Evolutionary conservation across 768 basidiomycete genomes (phyloP).

Genomic region (Cystobasidium ongulense): DNA sequence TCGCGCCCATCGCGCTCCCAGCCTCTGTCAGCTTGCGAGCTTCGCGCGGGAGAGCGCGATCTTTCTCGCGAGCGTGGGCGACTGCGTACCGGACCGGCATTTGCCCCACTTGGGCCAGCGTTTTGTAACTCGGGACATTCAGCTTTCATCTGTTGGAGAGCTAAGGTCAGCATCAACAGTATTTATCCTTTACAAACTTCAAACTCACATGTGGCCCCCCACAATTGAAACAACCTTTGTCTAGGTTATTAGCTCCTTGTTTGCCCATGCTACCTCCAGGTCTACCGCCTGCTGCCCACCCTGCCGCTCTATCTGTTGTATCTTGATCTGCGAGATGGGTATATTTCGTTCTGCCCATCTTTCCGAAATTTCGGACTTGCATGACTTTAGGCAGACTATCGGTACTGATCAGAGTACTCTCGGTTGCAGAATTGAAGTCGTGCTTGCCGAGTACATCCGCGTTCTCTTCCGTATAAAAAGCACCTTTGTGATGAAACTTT

Average conservation of each 20-base stretch:
- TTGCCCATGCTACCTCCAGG: constrained; percentile 46
- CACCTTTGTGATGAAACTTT: constrained; percentile 99
- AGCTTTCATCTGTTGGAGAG: constrained; percentile 23
- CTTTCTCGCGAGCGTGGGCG: not conserved
- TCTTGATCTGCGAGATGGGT: constrained; percentile 67
- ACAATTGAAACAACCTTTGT: constrained; percentile 76
- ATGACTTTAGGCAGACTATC: constrained; percentile 84
- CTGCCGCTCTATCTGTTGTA: constrained; percentile 37
- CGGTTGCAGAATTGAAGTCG: constrained; percentile 83
- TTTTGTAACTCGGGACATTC: constrained; percentile 28
- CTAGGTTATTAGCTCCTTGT: constrained; percentile 48
- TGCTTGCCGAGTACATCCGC: constrained; percentile 66
- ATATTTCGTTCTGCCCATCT: constrained; percentile 85
- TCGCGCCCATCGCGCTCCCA: constrained; percentile 6
- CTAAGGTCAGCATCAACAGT: too few relatives aligned
- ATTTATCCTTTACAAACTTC: too few relatives aligned
- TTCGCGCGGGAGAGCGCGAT: constrained; percentile 30
- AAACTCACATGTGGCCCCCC: constrained; percentile 74
- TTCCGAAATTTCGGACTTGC: constrained; percentile 61
- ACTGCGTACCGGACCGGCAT: constrained; percentile 3
- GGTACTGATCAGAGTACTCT: constrained; percentile 72
- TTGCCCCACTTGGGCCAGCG: not conserved
- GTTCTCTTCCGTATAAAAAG: constrained; percentile 84
- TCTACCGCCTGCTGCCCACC: constrained; percentile 49
- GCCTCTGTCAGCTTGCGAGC: constrained; percentile 48